Percentiles rank a stretch among this genome's conserved stretches.
These are phyloP conservation scores for Dactylorhiza incarnata DNA, from an alignment of 106 monocot genomes.

Conservation along the genomic window DNA sequence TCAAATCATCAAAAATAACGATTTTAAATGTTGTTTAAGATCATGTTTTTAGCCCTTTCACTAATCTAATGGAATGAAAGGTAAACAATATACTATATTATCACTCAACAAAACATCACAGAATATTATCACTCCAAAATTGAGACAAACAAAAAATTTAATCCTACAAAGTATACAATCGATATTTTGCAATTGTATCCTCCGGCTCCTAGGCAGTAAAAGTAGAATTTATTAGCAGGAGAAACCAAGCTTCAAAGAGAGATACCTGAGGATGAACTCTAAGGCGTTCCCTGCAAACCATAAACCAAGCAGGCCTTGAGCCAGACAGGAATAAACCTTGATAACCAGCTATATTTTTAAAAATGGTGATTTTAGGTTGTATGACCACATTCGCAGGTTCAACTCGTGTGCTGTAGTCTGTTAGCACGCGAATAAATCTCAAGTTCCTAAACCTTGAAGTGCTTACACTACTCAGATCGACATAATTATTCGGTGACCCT, in stretches of 20 bases:
- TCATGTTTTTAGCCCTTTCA: too few species aligned
- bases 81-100: too few species aligned
- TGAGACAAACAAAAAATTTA: neutral
- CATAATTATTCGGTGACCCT: constrained; percentile 27
- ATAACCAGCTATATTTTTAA: constrained; percentile 85
- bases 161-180: neutral
- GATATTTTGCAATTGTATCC: neutral
- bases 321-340: constrained; percentile 89
- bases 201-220: neutral
- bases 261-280: constrained; percentile 88
- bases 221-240: neutral
- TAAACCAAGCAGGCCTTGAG: constrained; percentile 84
- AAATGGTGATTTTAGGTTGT: constrained; percentile 65
- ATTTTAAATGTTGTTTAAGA: too few species aligned
- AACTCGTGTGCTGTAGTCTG: constrained; percentile 49
- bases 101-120: too few species aligned
- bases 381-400: constrained; percentile 26
- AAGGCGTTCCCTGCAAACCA: constrained; percentile 81
- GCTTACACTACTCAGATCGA: constrained; percentile 23
- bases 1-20: too few species aligned
- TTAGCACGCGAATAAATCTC: constrained; percentile 68
- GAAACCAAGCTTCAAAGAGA: neutral
- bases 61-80: too few species aligned
- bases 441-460: constrained; percentile 76
- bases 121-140: neutral